Evolutionary conservation across 179 eudicot species (phyloP).

Genomic region (Vitellaria paradoxa): DNA sequence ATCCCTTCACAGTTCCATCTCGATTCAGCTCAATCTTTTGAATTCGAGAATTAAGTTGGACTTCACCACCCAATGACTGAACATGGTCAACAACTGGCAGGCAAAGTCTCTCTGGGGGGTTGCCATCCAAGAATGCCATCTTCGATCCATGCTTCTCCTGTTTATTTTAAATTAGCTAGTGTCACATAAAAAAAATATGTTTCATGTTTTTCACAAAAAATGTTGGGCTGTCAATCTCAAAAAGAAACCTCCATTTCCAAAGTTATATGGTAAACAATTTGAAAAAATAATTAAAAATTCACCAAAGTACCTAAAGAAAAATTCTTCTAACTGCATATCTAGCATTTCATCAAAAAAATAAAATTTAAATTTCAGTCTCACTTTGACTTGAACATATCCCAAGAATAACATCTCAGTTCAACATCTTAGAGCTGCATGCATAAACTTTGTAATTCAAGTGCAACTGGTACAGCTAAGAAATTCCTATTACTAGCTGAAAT

Average conservation of each 20-base stretch:
- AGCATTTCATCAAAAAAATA: background rate
- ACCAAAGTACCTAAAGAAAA: background rate
- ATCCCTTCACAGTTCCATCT: conserved; percentile 69
- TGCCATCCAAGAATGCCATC: conserved; percentile 99
- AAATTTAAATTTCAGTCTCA: background rate
- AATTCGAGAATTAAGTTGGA: conserved; percentile 72
- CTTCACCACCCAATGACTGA: conserved; percentile 86
- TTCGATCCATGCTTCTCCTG: conserved; percentile 99
- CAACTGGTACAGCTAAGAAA: background rate
- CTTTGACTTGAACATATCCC: background rate
- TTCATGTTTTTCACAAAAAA: background rate
- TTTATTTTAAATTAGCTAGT: conserved; percentile 3
- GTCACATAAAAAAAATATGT: background rate
- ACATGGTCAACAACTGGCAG: conserved; percentile 91
- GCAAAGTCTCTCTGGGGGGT: conserved; percentile 98
- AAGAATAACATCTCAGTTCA: background rate
- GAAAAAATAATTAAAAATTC: background rate
- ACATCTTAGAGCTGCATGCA: background rate
- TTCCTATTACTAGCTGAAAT: background rate
- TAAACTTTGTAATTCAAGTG: background rate
- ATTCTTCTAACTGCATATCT: background rate
- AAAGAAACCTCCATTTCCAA: background rate
- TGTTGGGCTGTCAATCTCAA: background rate
- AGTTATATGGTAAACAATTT: background rate
- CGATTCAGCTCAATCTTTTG: conserved; percentile 72